Evolutionary conservation across 306 rosid species (phyloP), one percentile per base, ranked within the genome.

Genomic region (Heteromeles arbutifolia): DNA sequence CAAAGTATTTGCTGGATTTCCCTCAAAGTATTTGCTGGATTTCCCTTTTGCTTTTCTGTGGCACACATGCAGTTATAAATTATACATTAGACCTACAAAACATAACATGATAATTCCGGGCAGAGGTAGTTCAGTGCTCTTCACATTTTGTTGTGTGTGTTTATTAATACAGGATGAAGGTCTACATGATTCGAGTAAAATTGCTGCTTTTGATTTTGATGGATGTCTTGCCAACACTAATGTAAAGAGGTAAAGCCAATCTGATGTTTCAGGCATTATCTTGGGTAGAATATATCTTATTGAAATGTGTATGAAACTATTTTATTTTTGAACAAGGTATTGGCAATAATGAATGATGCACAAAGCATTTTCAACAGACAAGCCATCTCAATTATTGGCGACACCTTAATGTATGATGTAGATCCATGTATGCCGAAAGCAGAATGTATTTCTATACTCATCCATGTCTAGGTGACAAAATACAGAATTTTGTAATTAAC

Each of bases 191-290:
- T 95, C 97, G 71, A 90, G 85, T 76, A 95, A 95, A 88, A 87
- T 95, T 79, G 98, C 98, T 17, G 98, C 98, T 77, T 95, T 95
- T 87, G 98, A 95, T 90, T 95, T 95, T 80, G 98, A 95, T 84
- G 97, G 96, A 56, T 92, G 96, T 73, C 96, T 95, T 48, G 98
- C 93, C 31, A 89, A 86, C 9, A 95, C 97, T 74, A 82, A 76
- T 39, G 90, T 94, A 75, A 84, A 72, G 21, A 90, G 78, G 98
- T 90, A 75, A 73, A 67, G 65, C 41, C 64, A 53, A 26, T 80
- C 29, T 37, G n/a, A 48, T 69, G 26, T 28, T 69, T 39, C n/a
- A 18, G 32, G 73, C 67, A 21, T 43, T 68, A 13, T 58, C 41
- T 26, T 34, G 11, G 4, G 44, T 48, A 12, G 43, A 45, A 70